phyloP scores from a whole-genome alignment of 2,329 filamentous ascomycete genomes.

The Aspergillus versicolor region DNA sequence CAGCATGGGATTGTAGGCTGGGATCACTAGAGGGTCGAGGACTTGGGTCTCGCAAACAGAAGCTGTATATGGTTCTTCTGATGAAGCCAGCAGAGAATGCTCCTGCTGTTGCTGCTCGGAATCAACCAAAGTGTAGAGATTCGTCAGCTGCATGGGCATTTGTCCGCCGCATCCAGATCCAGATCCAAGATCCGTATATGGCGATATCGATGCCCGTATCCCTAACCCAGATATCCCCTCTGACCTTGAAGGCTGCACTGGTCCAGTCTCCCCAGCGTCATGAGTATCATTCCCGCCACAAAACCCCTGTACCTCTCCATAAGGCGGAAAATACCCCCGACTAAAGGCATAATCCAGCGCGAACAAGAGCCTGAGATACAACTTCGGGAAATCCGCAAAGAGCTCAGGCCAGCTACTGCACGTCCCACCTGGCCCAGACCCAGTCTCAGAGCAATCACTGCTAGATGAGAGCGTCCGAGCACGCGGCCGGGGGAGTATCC shows the following conservation, averaged over 20 bases:
- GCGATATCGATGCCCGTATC: too few species aligned
- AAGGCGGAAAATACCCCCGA: constrained; percentile 2
- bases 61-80: not conserved
- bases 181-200: too few species aligned
- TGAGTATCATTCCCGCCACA: not conserved
- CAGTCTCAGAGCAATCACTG: too few species aligned
- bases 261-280: not conserved
- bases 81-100: not conserved
- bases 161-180: not conserved
- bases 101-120: not conserved
- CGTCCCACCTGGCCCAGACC: not conserved
- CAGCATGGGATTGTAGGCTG: not conserved
- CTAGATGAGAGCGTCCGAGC: too few species aligned
- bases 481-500: not conserved
- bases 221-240: too few species aligned
- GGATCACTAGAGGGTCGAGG: not conserved
- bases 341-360: constrained; percentile 2
- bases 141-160: not conserved
- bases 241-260: too few species aligned
- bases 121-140: not conserved
- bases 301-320: not conserved
- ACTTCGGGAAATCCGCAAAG: not conserved
- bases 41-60: too few species aligned
- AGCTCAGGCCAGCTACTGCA: constrained; percentile 5
- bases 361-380: not conserved